Conservation (phyloP, 2,329 filamentous ascomycete species). For the Aspergillus japonicus region DNA sequence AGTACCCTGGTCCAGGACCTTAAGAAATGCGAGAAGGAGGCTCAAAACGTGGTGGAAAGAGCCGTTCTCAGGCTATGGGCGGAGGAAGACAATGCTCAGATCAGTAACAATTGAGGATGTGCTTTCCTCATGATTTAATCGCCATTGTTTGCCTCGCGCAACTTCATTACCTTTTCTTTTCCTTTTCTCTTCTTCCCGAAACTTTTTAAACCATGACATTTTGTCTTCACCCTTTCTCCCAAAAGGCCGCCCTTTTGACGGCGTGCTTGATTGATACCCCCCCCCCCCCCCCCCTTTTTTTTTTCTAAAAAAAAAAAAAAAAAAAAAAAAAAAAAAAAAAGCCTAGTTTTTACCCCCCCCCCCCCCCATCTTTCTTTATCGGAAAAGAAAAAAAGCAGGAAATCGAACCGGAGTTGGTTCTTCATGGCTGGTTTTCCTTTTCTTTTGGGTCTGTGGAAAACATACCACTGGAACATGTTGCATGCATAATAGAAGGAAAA, state of each 20-base stretch:
- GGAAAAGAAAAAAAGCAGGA: conserved; percentile 16
- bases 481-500: conserved; percentile 1
- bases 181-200: neutral
- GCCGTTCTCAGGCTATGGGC: conserved; percentile 46
- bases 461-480: neutral
- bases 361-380: conserved; percentile 15
- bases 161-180: neutral
- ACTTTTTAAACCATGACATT: neutral
- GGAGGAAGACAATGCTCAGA: conserved; percentile 29
- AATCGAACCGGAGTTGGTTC: conserved; percentile 29
- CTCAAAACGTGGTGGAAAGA: conserved; percentile 43
- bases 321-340: no score
- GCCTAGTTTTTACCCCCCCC: conserved; percentile 35
- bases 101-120: conserved; percentile 14
- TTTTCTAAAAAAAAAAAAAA: conserved; percentile 14
- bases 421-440: conserved; percentile 4
- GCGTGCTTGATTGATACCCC: conserved; percentile 29
- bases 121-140: neutral
- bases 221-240: neutral
- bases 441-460: conserved; percentile 4
- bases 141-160: no score
- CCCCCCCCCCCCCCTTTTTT: neutral
- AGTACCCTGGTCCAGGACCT: conserved; percentile 41
- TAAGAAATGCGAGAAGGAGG: conserved; percentile 40
- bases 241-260: neutral